phyloP scores from a whole-genome alignment of 169 alveolate genomes.

The Plasmodium gallinaceum region DNA sequence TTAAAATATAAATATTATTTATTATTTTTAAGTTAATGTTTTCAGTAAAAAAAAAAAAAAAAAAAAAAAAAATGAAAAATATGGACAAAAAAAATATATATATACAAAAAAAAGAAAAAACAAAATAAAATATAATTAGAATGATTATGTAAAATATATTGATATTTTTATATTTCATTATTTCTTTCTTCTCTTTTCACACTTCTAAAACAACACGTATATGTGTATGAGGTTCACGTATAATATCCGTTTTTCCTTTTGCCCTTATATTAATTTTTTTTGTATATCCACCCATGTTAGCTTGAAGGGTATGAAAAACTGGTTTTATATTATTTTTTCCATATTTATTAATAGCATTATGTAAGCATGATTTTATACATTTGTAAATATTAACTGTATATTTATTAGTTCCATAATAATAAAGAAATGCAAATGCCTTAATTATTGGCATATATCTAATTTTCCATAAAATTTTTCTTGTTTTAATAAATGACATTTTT shows the following conservation, averaged over 20 bases:
- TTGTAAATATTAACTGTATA: constrained; percentile 74
- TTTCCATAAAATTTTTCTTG: constrained; percentile 75
- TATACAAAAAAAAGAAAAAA: too few species aligned
- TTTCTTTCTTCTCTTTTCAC: background rate
- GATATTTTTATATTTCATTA: too few species aligned
- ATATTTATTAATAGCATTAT: constrained; percentile 69
- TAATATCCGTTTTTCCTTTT: constrained; percentile 68
- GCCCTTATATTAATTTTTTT: constrained; percentile 69
- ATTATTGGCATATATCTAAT: constrained; percentile 68
- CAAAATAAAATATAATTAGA: too few species aligned
- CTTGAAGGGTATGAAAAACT: constrained; percentile 73
- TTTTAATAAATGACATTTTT: constrained; percentile 63
- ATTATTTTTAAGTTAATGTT: too few species aligned
- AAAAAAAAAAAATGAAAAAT: too few species aligned
- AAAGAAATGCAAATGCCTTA: constrained; percentile 66
- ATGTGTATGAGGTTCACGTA: constrained; percentile 76
- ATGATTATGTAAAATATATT: too few species aligned
- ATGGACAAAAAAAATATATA: too few species aligned
- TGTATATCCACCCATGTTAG: constrained; percentile 75
- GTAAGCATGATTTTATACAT: constrained; percentile 61
- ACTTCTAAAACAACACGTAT: constrained; percentile 74
- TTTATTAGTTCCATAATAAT: constrained; percentile 69
- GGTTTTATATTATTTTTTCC: constrained; percentile 72
- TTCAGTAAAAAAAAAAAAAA: too few species aligned
- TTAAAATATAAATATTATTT: too few species aligned